Evolutionary conservation across 371 early-diverging fungal genomes (phyloP).

Genomic region (Entomophthora muscae): DNA sequence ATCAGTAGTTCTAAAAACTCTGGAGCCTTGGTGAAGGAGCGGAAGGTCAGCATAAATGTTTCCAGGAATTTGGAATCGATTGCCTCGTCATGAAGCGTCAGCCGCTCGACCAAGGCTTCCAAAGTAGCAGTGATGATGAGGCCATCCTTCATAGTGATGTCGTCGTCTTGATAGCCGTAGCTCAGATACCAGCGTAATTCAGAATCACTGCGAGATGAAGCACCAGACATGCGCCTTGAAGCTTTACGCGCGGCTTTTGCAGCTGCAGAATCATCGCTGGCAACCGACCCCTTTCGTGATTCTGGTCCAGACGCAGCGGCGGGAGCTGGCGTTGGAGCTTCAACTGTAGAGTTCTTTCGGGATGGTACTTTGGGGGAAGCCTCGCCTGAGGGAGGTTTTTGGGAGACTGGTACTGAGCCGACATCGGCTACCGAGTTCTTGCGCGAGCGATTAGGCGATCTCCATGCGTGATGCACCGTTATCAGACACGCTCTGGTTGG

Average conservation of each 20-base stretch:
- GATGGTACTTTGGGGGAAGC: not conserved
- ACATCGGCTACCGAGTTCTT: too few relatives aligned
- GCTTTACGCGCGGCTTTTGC: too few relatives aligned
- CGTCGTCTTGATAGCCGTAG: slow-evolving; percentile 54
- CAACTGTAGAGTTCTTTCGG: not conserved
- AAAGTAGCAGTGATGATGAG: slow-evolving; percentile 74
- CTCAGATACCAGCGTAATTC: slow-evolving; percentile 64
- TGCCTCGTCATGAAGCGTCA: slow-evolving; percentile 60
- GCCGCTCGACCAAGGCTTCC: slow-evolving; percentile 62
- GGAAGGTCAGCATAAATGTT: slow-evolving; percentile 76
- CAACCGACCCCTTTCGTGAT: not conserved
- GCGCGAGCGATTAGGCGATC: too few relatives aligned
- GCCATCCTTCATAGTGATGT: slow-evolving; percentile 62
- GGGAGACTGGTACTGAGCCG: not conserved
- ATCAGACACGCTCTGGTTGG: not conserved
- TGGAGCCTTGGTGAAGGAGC: slow-evolving; percentile 50
- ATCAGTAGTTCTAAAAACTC: slow-evolving; percentile 49
- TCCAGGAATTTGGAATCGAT: slow-evolving; percentile 56
- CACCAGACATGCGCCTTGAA: too few relatives aligned
- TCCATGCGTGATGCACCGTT: not conserved
- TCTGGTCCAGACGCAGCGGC: not conserved
- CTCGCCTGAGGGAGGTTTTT: not conserved
- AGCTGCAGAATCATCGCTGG: too few relatives aligned
- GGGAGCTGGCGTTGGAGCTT: not conserved
- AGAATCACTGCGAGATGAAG: too few relatives aligned